phyloP scores from a whole-genome alignment of 495 filamentous ascomycete species.

The Penicillium paxilli region DNA sequence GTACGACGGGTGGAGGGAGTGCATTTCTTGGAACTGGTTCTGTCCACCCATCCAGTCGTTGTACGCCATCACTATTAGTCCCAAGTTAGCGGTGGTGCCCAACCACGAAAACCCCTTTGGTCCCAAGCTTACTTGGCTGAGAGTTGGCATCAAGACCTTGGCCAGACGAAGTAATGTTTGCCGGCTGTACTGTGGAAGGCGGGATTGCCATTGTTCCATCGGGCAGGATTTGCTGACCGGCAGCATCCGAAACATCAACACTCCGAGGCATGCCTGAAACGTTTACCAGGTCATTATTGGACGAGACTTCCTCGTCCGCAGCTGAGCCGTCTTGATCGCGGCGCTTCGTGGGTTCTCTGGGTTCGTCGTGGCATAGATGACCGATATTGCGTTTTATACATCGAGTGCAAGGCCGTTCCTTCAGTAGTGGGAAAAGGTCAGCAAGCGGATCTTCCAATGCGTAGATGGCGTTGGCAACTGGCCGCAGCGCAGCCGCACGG shows the following conservation, averaged over 20 bases:
- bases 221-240: constrained; percentile 40
- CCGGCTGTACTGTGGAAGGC: constrained; percentile 34
- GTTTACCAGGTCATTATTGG: constrained; percentile 44
- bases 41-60: constrained; percentile 71
- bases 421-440: constrained; percentile 27
- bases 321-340: constrained; percentile 62
- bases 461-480: too few relatives aligned
- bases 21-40: constrained; percentile 90
- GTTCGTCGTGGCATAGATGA: constrained; percentile 97
- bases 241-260: constrained; percentile 43
- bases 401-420: constrained; percentile 95
- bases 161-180: constrained; percentile 30
- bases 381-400: constrained; percentile 99
- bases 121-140: constrained; percentile 67
- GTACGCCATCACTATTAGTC: constrained; percentile 58
- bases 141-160: constrained; percentile 57
- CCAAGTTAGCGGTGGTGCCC: constrained; percentile 27
- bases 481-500: constrained; percentile 24
- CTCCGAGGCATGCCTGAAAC: constrained; percentile 41
- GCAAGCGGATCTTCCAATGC: too few relatives aligned
- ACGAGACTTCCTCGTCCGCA: constrained; percentile 58
- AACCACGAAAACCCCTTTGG: neutral
- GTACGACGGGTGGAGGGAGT: constrained; percentile 88
- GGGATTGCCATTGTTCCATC: constrained; percentile 38
- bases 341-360: constrained; percentile 77